A percentile compares a stretch with the other conserved stretches of the same genome.
Evolutionary conservation across 192 early-diverging fungal species (phyloP).

Genomic region (Coemansia sp.): DNA sequence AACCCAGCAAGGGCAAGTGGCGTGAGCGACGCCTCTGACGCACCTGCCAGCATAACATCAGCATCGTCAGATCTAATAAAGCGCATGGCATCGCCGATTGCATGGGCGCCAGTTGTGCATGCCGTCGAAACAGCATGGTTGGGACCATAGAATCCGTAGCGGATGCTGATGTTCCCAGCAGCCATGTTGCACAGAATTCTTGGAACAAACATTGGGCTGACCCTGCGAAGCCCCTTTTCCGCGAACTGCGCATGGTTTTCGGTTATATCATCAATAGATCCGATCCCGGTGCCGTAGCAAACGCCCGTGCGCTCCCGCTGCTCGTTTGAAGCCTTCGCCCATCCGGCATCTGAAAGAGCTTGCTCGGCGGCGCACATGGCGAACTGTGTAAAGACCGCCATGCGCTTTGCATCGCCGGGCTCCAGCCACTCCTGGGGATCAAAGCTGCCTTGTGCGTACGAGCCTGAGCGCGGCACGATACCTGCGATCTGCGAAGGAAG

Average conservation of each 20-base stretch:
- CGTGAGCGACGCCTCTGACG: conserved; percentile 80
- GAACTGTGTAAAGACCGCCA: conserved; percentile 86
- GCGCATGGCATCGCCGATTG: conserved; percentile 91
- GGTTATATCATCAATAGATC: conserved; percentile 83
- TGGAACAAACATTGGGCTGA: conserved; percentile 91
- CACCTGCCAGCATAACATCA: conserved; percentile 95
- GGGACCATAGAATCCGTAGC: conserved; percentile 81
- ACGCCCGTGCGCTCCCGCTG: conserved; percentile 72
- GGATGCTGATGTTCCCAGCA: conserved; percentile 89
- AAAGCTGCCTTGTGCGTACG: conserved; percentile 60
- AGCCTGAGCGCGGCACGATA: conserved; percentile 59
- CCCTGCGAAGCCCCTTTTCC: conserved; percentile 62
- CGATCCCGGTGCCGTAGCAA: conserved; percentile 94
- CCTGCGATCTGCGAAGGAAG: conserved; percentile 79
- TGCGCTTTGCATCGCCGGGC: conserved; percentile 71
- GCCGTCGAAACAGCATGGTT: conserved; percentile 93
- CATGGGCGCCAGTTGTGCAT: conserved; percentile 93
- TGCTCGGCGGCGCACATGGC: conserved; percentile 79
- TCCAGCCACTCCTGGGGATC: conserved; percentile 72
- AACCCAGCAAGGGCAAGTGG: conserved; percentile 91
- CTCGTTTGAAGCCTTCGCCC: conserved; percentile 60
- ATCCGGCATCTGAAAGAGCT: conserved; percentile 82
- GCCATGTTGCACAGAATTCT: conserved; percentile 92
- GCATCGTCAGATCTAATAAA: conserved; percentile 92
- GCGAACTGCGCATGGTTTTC: conserved; percentile 55